phyloP scores from a whole-genome alignment of 2,329 filamentous ascomycete species.

The Orbilia oligospora region DNA sequence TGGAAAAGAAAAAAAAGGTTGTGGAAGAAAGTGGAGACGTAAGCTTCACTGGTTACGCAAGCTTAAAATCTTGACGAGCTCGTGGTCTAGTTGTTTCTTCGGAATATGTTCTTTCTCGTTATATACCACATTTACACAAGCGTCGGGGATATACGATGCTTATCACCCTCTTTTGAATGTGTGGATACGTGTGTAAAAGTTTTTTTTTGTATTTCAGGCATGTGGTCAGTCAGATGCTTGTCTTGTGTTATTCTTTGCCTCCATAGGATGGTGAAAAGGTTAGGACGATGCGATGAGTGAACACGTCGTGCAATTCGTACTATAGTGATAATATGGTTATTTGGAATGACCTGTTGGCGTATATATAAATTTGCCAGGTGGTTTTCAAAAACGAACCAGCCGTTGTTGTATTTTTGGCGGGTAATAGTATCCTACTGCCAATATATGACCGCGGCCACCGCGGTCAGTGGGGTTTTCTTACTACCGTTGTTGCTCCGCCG shows the following conservation, averaged over 20 bases:
- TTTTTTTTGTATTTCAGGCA: neutral
- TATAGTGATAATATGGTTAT: neutral
- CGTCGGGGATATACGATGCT: constrained; percentile 14
- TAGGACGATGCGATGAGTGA: constrained; percentile 4
- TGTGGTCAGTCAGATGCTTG: constrained; percentile 16
- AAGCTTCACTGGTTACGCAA: constrained; percentile 45
- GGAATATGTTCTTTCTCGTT: neutral
- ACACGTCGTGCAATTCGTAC: neutral
- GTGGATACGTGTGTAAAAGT: neutral
- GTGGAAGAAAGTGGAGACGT: constrained; percentile 30
- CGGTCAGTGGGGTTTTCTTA: constrained; percentile 9
- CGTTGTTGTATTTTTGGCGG: neutral
- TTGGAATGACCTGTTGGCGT: neutral
- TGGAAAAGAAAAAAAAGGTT: neutral
- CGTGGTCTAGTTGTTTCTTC: constrained; percentile 2
- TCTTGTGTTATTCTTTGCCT: neutral
- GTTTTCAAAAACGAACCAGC: neutral
- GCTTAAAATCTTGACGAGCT: constrained; percentile 8
- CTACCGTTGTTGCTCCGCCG: constrained; percentile 7
- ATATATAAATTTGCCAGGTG: neutral
- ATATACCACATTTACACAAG: constrained; percentile 10
- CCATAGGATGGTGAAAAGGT: neutral
- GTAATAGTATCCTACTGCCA: neutral
- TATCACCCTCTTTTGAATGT: neutral
- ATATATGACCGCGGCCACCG: constrained; percentile 5